These are phyloP conservation scores for Marasmius fiardii DNA, from an alignment of 1,284 basidiomycete species.

Conservation along the genomic window DNA sequence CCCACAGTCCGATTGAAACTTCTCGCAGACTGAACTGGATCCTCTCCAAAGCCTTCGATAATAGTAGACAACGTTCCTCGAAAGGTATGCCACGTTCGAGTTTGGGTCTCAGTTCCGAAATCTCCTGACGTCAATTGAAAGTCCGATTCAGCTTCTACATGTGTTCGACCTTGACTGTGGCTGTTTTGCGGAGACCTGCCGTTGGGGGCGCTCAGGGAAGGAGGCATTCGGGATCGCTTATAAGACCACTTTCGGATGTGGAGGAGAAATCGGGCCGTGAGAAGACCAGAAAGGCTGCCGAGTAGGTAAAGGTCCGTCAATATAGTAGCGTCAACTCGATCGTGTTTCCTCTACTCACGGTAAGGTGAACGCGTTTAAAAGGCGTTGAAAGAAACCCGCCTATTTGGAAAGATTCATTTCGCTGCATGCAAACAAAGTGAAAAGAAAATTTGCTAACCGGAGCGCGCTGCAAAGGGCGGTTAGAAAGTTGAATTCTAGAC, in stretches of 20 bases:
- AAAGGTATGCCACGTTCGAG: background rate
- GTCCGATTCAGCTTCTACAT: no score
- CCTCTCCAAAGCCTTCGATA: background rate
- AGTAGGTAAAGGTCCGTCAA: no score
- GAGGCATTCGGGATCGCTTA: slow-evolving; percentile 1
- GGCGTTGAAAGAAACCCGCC: slow-evolving; percentile 24
- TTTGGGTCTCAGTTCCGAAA: background rate
- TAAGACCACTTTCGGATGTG: slow-evolving; percentile 25
- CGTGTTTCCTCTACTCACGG: slow-evolving; percentile 27
- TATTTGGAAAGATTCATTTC: slow-evolving; percentile 9
- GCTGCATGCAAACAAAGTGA: no score
- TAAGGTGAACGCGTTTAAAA: slow-evolving; percentile 27
- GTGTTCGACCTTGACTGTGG: no score
- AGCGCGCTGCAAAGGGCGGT: background rate
- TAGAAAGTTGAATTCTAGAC: background rate
- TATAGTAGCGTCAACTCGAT: no score
- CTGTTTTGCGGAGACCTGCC: background rate
- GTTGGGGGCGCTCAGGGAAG: background rate
- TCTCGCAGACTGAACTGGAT: background rate
- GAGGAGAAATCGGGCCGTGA: slow-evolving; percentile 31
- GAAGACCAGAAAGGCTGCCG: slow-evolving; percentile 29
- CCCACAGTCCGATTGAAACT: background rate
- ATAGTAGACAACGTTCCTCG: background rate
- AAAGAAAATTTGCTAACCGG: no score
- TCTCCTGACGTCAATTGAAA: no score